Base-by-base conservation (phyloP, 2,329 filamentous ascomycete species). In the Chalaropsis thielavioides region DNA sequence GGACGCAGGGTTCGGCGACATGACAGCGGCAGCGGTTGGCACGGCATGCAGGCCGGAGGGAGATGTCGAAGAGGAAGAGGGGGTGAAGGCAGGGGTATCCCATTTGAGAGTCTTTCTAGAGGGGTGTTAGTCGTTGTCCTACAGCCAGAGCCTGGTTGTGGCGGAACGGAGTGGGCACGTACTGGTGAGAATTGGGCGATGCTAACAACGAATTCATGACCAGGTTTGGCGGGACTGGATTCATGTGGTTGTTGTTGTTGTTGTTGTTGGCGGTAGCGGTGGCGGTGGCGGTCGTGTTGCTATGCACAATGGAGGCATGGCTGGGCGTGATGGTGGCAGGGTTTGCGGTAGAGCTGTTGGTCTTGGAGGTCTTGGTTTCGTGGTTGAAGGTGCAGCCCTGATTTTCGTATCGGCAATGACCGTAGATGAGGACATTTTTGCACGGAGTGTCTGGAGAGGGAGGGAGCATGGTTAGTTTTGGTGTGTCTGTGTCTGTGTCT, bases 81-180 rank as follows among this genome's bases (percentile, higher is more conserved):
- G 92, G 0, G 90, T 96, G 74, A 99, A 99, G 60, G 92, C 90
- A 13, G 94, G 92, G 8, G 94, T 97, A 72, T 97, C 94, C 72
- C 96, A 94, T 74, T 95, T 99, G 69, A 99, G 46, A 46, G 59
- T 15, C 61, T 65, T 65, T 43, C 63, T 67, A 19, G 27, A 58
- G 22, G 17, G n/a, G 5, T 49, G 63, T 60, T 64, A 64, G 61
- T 38, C 4, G 19, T 51, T 38, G 11, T 63, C 15, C 4, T 1
- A 13, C 24, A 24, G 27, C 10, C 43, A 54, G 31, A 56, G 15
- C 17, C 31, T 35, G 31, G 38, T 44, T 13, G 19, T 10, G 40
- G 17, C 15, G 38, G 35, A 43, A 22, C 8, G 44, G 22, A 35
- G 27, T 15, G 40, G 35, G 41, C 61, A 59, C 64, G 22, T 66